Evolutionary conservation across 768 basidiomycete genomes (phyloP).

Genomic region (Sporobolomyces roseus): DNA sequence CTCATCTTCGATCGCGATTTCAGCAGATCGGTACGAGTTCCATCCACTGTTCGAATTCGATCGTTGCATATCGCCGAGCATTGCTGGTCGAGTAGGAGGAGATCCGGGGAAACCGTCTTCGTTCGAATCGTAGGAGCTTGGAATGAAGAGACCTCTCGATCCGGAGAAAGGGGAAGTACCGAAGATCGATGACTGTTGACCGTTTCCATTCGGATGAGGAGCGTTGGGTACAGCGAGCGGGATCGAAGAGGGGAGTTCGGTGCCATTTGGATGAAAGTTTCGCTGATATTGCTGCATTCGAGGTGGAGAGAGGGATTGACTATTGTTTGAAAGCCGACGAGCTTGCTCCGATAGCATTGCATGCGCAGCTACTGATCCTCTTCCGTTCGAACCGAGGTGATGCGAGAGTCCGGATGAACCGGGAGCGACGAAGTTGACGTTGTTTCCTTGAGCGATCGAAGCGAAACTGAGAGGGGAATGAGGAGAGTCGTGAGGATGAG

Average conservation of each 20-base stretch:
- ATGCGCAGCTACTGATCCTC: conserved; percentile 29
- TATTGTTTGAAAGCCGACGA: conserved; percentile 35
- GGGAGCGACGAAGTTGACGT: conserved; percentile 16
- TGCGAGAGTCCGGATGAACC: conserved; percentile 27
- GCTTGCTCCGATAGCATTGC: conserved; percentile 36
- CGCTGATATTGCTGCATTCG: conserved; percentile 1
- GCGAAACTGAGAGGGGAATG: conserved; percentile 25
- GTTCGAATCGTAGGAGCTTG: conserved; percentile 34
- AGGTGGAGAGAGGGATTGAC: conserved; percentile 33
- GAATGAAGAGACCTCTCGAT: conserved; percentile 38
- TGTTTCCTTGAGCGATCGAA: conserved; percentile 15
- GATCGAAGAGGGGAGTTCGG: conserved; percentile 12
- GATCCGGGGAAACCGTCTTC: conserved; percentile 37
- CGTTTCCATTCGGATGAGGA: background rate
- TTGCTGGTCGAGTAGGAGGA: conserved; percentile 12
- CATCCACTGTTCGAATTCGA: conserved; percentile 3
- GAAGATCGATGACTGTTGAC: conserved; percentile 28
- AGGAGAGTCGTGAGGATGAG: conserved; percentile 6
- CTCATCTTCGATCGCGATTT: conserved; percentile 39
- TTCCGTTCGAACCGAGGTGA: conserved; percentile 23
- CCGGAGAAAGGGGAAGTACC: conserved; percentile 41
- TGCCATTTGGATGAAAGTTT: too few species aligned
- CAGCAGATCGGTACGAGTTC: background rate
- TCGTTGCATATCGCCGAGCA: conserved; percentile 19
- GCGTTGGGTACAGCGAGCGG: conserved; percentile 24